Evolutionary conservation across 305 asterid genomes (phyloP), one percentile per base, ranked within the genome.

Genomic region (Fraxinus sp.): DNA sequence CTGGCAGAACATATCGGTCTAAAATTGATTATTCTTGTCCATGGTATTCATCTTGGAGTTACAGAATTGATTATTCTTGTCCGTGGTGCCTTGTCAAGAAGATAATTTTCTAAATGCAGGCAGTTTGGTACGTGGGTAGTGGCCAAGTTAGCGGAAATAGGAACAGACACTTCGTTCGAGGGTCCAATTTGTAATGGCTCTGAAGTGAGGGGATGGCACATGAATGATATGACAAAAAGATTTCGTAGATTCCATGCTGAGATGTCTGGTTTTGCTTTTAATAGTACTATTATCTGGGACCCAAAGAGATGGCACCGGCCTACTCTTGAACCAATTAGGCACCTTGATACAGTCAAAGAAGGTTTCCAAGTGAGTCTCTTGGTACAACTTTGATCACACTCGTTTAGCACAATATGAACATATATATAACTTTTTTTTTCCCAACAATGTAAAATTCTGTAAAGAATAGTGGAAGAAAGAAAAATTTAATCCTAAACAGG

Each of bases 111-210:
- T 22, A 24, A 36, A 76, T 89, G 88, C 94, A 93, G 98, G 82
- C 89, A 91, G 80, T 81, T 94, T 22, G 98, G 98, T 81, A 86
- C 91, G 3, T 94, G 97, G 97, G 82, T 83, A 7, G 91, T 92
- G 81, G 94, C 93, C 78, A 85, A 84, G 83, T 70, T 93, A 78
- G 91, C 76, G 46, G 91, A 84, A 55, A 83, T 82, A 78, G 66
- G 83, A 82, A 89, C 79, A 35, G 35, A 86, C 13, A 79, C 88
- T 52, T 24, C 84, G 74, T 83, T 89, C 14, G 91, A 92, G 71
- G 97, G 98, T 85, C 98, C 98, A 37, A 82, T 94, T 78, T 94
- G 98, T 85, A 90, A 92, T 41, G 89, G 91, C 78, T 86, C 94
- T 75, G 88, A 84, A 86, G 93, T 94, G 57, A 82, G 83, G 32